phyloP scores from a whole-genome alignment of 345 rosid species.

The Passiflora organensis region DNA sequence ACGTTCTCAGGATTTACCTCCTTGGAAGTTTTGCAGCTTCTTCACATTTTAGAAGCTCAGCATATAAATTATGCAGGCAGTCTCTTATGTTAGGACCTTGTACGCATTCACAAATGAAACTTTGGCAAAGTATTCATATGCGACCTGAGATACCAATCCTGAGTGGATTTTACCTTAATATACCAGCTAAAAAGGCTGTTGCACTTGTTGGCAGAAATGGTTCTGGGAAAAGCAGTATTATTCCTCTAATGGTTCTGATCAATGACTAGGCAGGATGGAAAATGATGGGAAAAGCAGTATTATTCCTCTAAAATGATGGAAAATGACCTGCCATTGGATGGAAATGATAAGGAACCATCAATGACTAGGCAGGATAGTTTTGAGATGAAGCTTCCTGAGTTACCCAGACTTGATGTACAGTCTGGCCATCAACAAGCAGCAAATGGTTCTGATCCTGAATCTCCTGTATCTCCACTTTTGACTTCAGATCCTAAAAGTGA shows the following conservation, averaged over 20 bases:
- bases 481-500: too few relatives aligned
- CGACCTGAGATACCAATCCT: slow-evolving; percentile 96
- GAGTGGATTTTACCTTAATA: slow-evolving; percentile 97
- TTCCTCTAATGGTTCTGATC: too few relatives aligned
- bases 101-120: slow-evolving; percentile 98
- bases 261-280: too few relatives aligned
- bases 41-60: too few relatives aligned
- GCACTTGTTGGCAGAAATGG: slow-evolving; percentile 99
- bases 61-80: slow-evolving; percentile 69
- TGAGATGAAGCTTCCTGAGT: slow-evolving; percentile 86
- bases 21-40: too few relatives aligned
- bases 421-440: slow-evolving; percentile 53
- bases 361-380: slow-evolving; percentile 97
- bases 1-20: too few relatives aligned
- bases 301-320: slow-evolving; percentile 80
- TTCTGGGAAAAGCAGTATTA: too few relatives aligned
- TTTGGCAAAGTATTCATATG: slow-evolving; percentile 93
- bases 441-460: too few relatives aligned
- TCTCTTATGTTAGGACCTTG: slow-evolving; percentile 79
- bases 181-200: slow-evolving; percentile 91
- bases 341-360: slow-evolving; percentile 71
- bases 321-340: slow-evolving; percentile 63
- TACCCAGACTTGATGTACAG: slow-evolving; percentile 89
- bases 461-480: too few relatives aligned
- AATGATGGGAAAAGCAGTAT: slow-evolving; percentile 98